A percentile compares a stretch with the other conserved stretches of the same genome.
These are phyloP conservation scores for Trichoderma sp. DNA, from an alignment of 2,329 filamentous ascomycete genomes.

Conservation along the genomic window DNA sequence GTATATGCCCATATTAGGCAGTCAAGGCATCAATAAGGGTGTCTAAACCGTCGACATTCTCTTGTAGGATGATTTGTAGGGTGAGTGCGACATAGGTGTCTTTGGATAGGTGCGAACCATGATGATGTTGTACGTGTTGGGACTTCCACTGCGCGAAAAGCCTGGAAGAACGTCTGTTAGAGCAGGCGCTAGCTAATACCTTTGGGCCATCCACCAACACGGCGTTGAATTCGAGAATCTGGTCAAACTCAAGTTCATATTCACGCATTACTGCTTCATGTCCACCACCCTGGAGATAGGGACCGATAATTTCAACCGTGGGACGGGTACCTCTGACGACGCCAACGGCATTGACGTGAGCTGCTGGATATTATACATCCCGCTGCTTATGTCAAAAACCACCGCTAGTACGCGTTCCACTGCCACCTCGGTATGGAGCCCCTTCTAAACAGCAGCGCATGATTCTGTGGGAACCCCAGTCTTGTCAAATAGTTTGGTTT, in stretches of 20 bases:
- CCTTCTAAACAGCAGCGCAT: neutral
- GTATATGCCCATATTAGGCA: neutral
- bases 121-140: constrained; percentile 31
- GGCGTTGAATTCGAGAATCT: constrained; percentile 42
- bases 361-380: constrained; percentile 35
- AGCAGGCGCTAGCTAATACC: constrained; percentile 33
- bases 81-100: neutral
- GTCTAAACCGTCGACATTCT: neutral
- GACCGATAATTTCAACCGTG: constrained; percentile 32
- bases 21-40: neutral
- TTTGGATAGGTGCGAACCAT: constrained; percentile 33
- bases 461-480: neutral
- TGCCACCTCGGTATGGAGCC: constrained; percentile 29
- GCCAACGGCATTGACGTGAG: constrained; percentile 32
- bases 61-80: neutral
- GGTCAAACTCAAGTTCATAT: constrained; percentile 44
- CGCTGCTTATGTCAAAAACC: constrained; percentile 33
- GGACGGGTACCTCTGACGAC: constrained; percentile 34
- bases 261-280: constrained; percentile 38
- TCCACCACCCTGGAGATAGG: constrained; percentile 41
- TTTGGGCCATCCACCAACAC: constrained; percentile 37
- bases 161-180: constrained; percentile 39
- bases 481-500: neutral
- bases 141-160: constrained; percentile 37
- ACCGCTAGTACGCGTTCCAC: constrained; percentile 36